phyloP scores from a whole-genome alignment of 2,329 filamentous ascomycete genomes.

The Pezizomycotina sp. region DNA sequence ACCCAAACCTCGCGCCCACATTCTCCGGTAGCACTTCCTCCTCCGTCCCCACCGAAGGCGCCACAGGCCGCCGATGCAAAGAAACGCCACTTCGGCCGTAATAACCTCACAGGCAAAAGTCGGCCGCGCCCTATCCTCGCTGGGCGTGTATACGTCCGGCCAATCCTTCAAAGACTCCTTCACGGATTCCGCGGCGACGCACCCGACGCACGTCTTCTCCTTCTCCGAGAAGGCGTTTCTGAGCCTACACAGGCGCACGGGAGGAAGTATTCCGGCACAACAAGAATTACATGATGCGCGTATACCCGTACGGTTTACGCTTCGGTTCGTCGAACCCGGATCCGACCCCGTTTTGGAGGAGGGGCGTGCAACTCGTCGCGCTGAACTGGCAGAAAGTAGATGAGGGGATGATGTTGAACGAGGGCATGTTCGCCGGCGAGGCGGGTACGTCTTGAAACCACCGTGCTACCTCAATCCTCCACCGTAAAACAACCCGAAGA shows the following conservation, averaged over 20 bases:
- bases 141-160: conserved; percentile 24
- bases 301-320: conserved; percentile 48
- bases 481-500: conserved; percentile 3
- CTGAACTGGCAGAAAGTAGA: conserved; percentile 52
- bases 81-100: no score
- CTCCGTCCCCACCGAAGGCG: conserved; percentile 16
- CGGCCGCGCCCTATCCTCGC: conserved; percentile 20
- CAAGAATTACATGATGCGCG: conserved; percentile 44
- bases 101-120: conserved; percentile 22
- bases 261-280: conserved; percentile 45
- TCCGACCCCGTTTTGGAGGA: conserved; percentile 46
- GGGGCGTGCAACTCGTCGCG: conserved; percentile 49
- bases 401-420: conserved; percentile 51
- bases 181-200: conserved; percentile 25
- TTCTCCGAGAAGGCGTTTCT: conserved; percentile 44
- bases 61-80: no score
- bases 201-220: conserved; percentile 47
- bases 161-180: conserved; percentile 23
- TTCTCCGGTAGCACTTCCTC: no score
- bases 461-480: conserved; percentile 33
- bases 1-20: conserved; percentile 6
- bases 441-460: conserved; percentile 48
- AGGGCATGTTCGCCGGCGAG: conserved; percentile 46
- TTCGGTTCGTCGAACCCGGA: conserved; percentile 49
- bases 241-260: conserved; percentile 37